Percentiles rank a stretch among this genome's conserved stretches.
Evolutionary conservation across 2,329 filamentous ascomycete genomes (phyloP).

Genomic region (Fusarium foetens): DNA sequence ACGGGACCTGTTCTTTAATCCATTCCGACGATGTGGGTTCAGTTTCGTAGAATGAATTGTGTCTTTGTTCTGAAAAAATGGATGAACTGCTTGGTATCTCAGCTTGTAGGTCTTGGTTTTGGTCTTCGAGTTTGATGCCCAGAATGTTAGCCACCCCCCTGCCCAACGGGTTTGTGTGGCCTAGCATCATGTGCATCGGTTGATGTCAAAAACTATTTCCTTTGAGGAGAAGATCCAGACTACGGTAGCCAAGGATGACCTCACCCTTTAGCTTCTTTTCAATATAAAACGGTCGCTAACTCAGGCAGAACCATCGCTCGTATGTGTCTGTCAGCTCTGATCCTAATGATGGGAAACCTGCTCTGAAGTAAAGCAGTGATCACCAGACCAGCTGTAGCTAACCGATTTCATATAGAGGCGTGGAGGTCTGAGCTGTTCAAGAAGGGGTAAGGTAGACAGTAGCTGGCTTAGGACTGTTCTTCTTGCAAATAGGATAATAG

Average conservation of each 20-base stretch:
- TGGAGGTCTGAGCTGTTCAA: conserved; percentile 21
- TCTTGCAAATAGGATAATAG: conserved; percentile 28
- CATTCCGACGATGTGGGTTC: conserved; percentile 81
- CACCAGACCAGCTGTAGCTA: conserved; percentile 9
- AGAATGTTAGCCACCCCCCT: conserved; percentile 80
- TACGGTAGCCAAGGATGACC: not conserved
- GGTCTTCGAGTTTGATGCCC: conserved; percentile 80
- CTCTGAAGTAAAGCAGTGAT: not conserved
- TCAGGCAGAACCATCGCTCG: not conserved
- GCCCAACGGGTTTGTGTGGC: conserved; percentile 66
- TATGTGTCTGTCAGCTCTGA: not conserved
- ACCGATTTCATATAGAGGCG: conserved; percentile 15
- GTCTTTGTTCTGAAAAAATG: conserved; percentile 76
- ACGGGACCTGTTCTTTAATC: conserved; percentile 72
- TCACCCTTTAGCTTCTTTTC: not conserved
- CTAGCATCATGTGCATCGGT: conserved; percentile 28
- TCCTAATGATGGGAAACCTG: not conserved
- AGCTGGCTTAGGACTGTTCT: conserved; percentile 7
- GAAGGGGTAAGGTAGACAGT: conserved; percentile 7
- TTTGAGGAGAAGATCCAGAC: not conserved
- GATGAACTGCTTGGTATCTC: conserved; percentile 82
- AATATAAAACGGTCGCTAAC: not conserved
- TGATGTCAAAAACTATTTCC: not conserved
- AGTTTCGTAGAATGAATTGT: conserved; percentile 83
- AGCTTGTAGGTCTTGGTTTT: conserved; percentile 59